These are phyloP conservation scores for Harringtonia lauricola DNA, from an alignment of 2,329 filamentous ascomycete genomes.

Conservation along the genomic window DNA sequence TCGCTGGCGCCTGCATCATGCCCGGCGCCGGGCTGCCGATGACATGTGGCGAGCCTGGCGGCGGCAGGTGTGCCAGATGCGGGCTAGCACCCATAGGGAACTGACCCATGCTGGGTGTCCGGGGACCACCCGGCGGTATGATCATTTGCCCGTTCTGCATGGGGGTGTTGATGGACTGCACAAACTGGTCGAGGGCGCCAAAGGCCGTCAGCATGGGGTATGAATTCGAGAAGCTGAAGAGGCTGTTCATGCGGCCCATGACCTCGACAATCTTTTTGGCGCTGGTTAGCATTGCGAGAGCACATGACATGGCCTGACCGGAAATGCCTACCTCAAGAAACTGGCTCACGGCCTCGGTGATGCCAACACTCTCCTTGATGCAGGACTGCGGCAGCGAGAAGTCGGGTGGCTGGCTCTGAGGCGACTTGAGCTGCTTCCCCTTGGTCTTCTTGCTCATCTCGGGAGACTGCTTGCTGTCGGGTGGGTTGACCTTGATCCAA, in stretches of 20 bases:
- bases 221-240: constrained; percentile 46
- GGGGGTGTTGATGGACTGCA: constrained; percentile 27
- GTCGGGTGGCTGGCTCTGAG: constrained; percentile 46
- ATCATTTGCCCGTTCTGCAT: constrained; percentile 32
- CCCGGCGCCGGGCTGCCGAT: constrained; percentile 47
- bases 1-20: constrained; percentile 52
- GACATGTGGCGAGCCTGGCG: constrained; percentile 51
- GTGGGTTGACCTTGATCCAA: constrained; percentile 47
- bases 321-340: constrained; percentile 45
- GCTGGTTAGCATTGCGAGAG: background rate
- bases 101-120: constrained; percentile 44
- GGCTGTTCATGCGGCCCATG: constrained; percentile 54
- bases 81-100: constrained; percentile 51
- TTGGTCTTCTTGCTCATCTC: constrained; percentile 60
- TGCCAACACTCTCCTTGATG: constrained; percentile 44
- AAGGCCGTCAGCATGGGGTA: constrained; percentile 46
- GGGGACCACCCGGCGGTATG: constrained; percentile 33
- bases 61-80: constrained; percentile 45
- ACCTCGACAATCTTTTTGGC: constrained; percentile 47
- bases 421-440: constrained; percentile 46
- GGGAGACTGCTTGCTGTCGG: constrained; percentile 47
- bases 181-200: constrained; percentile 49
- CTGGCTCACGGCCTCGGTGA: constrained; percentile 50
- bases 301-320: background rate
- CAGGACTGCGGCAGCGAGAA: constrained; percentile 48